Evolutionary conservation across 1,139 yeast species (phyloP), one percentile per base, ranked within the genome.

Genomic region (Kodamaea plutei): DNA sequence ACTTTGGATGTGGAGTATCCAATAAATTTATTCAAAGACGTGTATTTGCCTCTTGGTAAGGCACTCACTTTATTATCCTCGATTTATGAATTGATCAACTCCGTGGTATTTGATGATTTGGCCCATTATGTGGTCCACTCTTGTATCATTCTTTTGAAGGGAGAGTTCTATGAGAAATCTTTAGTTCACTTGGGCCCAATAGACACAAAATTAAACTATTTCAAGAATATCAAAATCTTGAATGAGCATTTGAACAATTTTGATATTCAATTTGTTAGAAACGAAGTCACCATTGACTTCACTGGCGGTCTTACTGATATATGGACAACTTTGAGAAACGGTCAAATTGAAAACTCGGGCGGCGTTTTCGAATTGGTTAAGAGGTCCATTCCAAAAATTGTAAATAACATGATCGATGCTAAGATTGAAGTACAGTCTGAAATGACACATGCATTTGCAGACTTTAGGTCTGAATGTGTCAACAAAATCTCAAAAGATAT

Each of bases 71-170:
- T 89, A 10, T 61, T 89, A 20, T 80, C 89, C 15, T 84, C 78
- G 48, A 81, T 89, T 14, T 84, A 87, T 50, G 94, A 85, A 48
- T 64, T 88, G 43, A 73, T 89, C 15, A 79, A 81, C 41, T 76
- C 83, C 1, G 64, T 74, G 7, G 84, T 88, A 1, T 89, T 89
- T 58, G 95, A 88, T 49, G 95, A 87, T 49, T 58, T 89, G 40
- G 95, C 96, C 0, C 95, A 88, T 52, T 77, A 83, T 34, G 79
- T 87, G 35, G 85, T 89, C 5, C 95, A 85, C 49, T 75, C 83
- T 28, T 82, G 94, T 45, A 71, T 89, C 23, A 53, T 61, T 24
- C 31, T 83, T 77, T 18, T 67, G 70, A 52, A 72, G 61, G 52
- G 64, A 49, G 45, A 60, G 21, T 84, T 84, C 6, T 74, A 71